Percentiles rank a stretch among this genome's conserved stretches.
phyloP scores from a whole-genome alignment of 306 rosid species.

The Begonia peltatifolia region DNA sequence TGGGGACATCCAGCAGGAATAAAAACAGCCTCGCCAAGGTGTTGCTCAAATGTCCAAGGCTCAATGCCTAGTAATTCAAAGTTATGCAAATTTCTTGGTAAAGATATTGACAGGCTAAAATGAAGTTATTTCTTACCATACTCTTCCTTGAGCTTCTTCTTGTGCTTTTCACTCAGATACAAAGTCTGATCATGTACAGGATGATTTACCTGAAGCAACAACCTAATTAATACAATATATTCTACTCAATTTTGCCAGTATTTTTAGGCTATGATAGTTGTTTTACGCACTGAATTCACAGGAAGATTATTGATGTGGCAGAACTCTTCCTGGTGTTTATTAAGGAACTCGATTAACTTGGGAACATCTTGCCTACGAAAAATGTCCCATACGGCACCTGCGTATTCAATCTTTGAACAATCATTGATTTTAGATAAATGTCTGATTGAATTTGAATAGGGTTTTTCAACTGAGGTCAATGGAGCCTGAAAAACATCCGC shows the following conservation, averaged over 20 bases:
- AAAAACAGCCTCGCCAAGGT: conserved; percentile 67
- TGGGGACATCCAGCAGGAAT: conserved; percentile 78
- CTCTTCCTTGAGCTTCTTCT: conserved; percentile 46
- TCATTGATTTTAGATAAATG: no score
- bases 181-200: conserved; percentile 68
- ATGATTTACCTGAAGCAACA: conserved; percentile 43
- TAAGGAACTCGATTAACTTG: conserved; percentile 35
- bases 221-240: conserved; percentile 4
- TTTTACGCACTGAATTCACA: conserved; percentile 37
- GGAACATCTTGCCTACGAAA: conserved; percentile 65
- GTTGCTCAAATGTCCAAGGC: conserved; percentile 74
- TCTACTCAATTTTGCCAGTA: conserved; percentile 6
- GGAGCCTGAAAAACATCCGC: no score
- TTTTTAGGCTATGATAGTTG: conserved; percentile 1
- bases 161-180: conserved; percentile 42
- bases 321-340: conserved; percentile 48
- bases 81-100: background rate
- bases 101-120: conserved; percentile 4
- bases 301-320: conserved; percentile 35
- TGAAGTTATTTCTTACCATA: conserved; percentile 26
- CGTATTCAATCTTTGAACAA: conserved; percentile 13
- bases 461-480: no score
- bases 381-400: conserved; percentile 75
- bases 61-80: conserved; percentile 34
- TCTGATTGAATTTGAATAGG: no score